A percentile compares a stretch with the other conserved stretches of the same genome.
phyloP scores from a whole-genome alignment of 805 yeast genomes.

The Yarrowia sp. region DNA sequence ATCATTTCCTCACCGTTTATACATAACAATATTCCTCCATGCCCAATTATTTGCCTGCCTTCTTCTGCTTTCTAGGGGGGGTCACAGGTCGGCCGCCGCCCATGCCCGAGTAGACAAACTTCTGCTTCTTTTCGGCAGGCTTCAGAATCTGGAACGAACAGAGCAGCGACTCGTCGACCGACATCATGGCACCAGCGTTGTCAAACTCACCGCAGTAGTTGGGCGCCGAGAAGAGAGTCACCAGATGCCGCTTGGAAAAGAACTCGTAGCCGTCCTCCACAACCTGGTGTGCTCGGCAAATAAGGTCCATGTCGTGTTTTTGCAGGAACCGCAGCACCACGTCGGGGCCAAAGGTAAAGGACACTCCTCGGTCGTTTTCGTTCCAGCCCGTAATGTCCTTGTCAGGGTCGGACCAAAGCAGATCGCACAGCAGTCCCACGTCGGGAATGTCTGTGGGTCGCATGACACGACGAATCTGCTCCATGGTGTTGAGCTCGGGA shows the following conservation, averaged over 20 bases:
- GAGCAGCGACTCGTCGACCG: slow-evolving; percentile 92
- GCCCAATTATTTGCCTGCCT: slow-evolving; percentile 38
- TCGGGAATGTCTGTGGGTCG: slow-evolving; percentile 99
- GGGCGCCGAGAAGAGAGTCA: slow-evolving; percentile 95
- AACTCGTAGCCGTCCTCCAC: slow-evolving; percentile 99
- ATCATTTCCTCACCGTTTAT: slow-evolving; percentile 31
- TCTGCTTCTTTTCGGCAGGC: slow-evolving; percentile 96
- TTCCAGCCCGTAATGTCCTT: slow-evolving; percentile 99
- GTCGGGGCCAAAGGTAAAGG: slow-evolving; percentile 99
- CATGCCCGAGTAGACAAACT: slow-evolving; percentile 55
- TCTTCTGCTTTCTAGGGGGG: slow-evolving; percentile 61
- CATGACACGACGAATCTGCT: slow-evolving; percentile 98
- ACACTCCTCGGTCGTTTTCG: slow-evolving; percentile 98
- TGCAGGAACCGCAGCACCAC: slow-evolving; percentile 95
- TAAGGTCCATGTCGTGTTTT: slow-evolving; percentile 96
- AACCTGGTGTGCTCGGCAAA: slow-evolving; percentile 98
- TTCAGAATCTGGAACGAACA: slow-evolving; percentile 92
- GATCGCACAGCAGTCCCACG: slow-evolving; percentile 93
- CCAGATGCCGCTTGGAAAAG: slow-evolving; percentile 93
- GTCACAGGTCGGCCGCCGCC: slow-evolving; percentile 59
- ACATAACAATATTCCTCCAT: slow-evolving; percentile 36
- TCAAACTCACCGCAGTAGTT: slow-evolving; percentile 99
- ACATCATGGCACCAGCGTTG: slow-evolving; percentile 99
- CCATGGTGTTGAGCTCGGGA: slow-evolving; percentile 97
- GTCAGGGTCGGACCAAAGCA: slow-evolving; percentile 98